phyloP scores from a whole-genome alignment of 345 rosid genomes.

The Nasturtium officinale region DNA sequence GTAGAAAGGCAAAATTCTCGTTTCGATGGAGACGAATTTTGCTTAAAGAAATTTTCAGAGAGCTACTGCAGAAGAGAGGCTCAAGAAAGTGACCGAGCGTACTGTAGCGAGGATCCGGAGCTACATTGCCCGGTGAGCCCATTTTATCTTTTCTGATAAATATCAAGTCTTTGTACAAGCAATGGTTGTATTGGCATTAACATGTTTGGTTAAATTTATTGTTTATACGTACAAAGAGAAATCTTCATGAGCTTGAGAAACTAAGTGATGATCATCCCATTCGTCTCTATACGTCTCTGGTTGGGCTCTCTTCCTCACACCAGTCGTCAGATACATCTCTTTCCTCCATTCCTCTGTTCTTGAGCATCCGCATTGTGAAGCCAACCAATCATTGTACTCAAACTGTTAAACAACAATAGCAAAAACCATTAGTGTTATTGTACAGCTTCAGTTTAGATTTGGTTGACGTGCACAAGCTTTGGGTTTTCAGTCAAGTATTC shows the following conservation, averaged over 20 bases:
- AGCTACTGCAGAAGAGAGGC: slow-evolving; percentile 65
- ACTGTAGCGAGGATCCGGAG: slow-evolving; percentile 47
- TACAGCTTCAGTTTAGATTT: not conserved
- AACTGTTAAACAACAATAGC: slow-evolving; percentile 44
- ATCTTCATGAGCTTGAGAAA: slow-evolving; percentile 55
- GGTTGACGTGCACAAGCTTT: not conserved
- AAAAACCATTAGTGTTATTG: not conserved
- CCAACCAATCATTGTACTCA: slow-evolving; percentile 65
- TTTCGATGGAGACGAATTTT: too few relatives aligned
- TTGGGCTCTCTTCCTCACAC: not conserved
- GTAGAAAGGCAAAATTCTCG: too few relatives aligned
- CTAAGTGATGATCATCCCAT: slow-evolving; percentile 58
- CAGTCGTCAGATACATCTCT: slow-evolving; percentile 42
- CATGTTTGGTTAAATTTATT: not conserved
- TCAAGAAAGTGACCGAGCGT: slow-evolving; percentile 44
- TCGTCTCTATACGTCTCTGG: slow-evolving; percentile 59
- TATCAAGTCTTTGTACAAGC: not conserved
- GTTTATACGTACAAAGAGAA: slow-evolving; percentile 32
- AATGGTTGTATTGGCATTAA: not conserved
- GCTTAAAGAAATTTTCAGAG: slow-evolving; percentile 55
- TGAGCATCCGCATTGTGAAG: slow-evolving; percentile 45
- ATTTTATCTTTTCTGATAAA: slow-evolving; percentile 51
- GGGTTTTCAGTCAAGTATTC: not conserved
- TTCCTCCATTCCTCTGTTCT: slow-evolving; percentile 62
- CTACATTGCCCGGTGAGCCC: slow-evolving; percentile 59